Conservation (phyloP, 768 basidiomycete genomes). For the Lactarius pseudohatsudake region DNA sequence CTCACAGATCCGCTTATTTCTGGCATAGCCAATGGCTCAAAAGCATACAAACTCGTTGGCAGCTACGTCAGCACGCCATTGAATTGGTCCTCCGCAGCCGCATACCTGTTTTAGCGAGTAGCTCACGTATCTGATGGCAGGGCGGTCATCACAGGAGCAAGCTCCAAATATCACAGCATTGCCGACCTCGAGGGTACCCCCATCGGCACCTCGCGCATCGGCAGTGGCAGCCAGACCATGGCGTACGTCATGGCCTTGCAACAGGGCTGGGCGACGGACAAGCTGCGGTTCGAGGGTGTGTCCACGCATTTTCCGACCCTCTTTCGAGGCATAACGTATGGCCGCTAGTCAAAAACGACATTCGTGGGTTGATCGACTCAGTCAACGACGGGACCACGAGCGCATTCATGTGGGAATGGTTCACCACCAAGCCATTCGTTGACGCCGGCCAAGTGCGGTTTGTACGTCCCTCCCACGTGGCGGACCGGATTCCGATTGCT, state of each 20-base stretch:
- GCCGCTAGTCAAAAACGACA: constrained; percentile 70
- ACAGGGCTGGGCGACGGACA: constrained; percentile 70
- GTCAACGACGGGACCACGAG: constrained; percentile 88
- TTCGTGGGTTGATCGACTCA: constrained; percentile 76
- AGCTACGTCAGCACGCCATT: constrained; percentile 88
- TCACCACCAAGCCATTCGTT: constrained; percentile 78
- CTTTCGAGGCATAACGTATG: neutral
- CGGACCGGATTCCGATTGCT: neutral
- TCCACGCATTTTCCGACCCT: constrained; percentile 2
- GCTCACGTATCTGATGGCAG: constrained; percentile 42
- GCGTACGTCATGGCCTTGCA: constrained; percentile 92
- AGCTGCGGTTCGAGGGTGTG: constrained; percentile 70
- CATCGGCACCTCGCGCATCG: constrained; percentile 85
- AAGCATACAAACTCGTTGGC: constrained; percentile 87
- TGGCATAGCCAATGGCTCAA: constrained; percentile 87
- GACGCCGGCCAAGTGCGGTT: constrained; percentile 81
- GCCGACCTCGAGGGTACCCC: constrained; percentile 75
- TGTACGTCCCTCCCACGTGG: constrained; percentile 50
- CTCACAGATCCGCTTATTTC: constrained; percentile 90
- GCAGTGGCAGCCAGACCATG: constrained; percentile 94
- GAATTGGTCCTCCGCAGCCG: constrained; percentile 59
- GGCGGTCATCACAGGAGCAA: constrained; percentile 90
- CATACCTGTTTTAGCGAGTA: neutral
- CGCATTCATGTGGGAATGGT: constrained; percentile 96
- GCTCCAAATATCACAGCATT: constrained; percentile 68